Base-by-base conservation (phyloP, 768 basidiomycete genomes). In the Pluteus cervinus region DNA sequence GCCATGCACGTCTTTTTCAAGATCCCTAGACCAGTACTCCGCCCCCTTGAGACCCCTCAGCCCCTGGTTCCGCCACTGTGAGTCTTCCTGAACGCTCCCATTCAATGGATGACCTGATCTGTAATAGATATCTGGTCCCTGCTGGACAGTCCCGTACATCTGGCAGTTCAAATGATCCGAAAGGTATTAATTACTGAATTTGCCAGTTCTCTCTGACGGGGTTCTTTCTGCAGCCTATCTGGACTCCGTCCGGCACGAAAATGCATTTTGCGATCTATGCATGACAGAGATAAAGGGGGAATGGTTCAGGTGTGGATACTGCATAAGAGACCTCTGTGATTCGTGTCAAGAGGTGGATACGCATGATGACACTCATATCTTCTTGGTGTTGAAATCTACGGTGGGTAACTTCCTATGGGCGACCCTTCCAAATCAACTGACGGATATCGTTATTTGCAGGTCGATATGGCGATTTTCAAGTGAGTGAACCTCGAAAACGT, bases 241-340 rank as follows among this genome's bases (percentile, higher is more conserved):
- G 8, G 57, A 58, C 11, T 54, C 62, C 23, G 65, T 92, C 12
- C 49, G 68, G 29, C 88, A 92, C 54, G 51, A 64, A 3, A 63
- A 73, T 15, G 85, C 90, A 5, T 58, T 90, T 5, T 97, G 93
- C 48, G 93, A 97, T 60, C 75, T 81, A 30, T 93, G 93, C 56
- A 76, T 90, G 68, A 73, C 69, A 17, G 73, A 69, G 34, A 93
- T 96, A 37, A 62, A 68, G n/a, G 93, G 93, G 11, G 75, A 78
- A 47, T 97, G 93, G 93, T 86, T 81, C 60, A 76, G 85, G 47
- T 97, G 93, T 51, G 89, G 79, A 4, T 88, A 90, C 52, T 96
- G 92, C 52, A 71, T 72, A 5, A 80, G 75, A 47, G 93, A 97
- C 54, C 63, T 94, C n/a, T 96, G 93, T 60, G 78, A 79, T 28